These are phyloP conservation scores for Crucibulum laeve DNA, from an alignment of 768 basidiomycete genomes.

Conservation along the genomic window DNA sequence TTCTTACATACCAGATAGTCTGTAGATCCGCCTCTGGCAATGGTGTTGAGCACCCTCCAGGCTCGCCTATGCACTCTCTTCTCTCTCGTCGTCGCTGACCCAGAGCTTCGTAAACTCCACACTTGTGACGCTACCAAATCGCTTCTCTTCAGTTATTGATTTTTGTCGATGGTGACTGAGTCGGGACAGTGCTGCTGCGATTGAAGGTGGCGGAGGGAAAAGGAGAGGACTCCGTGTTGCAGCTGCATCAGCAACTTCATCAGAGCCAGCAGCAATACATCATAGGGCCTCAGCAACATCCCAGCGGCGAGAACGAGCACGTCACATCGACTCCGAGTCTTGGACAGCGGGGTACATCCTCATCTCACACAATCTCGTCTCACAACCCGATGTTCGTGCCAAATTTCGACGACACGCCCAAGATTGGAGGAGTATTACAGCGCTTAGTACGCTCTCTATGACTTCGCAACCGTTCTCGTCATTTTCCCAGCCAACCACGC, in stretches of 20 bases:
- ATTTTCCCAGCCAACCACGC: slow-evolving; percentile 3
- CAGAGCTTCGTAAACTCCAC: too few relatives aligned
- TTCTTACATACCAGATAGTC: too few relatives aligned
- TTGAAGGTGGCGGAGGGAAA: slow-evolving; percentile 29
- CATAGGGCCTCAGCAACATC: slow-evolving; percentile 8
- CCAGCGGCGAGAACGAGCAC: slow-evolving; percentile 37
- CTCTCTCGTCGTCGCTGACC: too few relatives aligned
- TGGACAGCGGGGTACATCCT: slow-evolving; percentile 41
- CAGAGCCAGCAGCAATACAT: slow-evolving; percentile 14
- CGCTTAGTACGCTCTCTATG: too few relatives aligned
- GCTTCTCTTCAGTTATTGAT: too few relatives aligned
- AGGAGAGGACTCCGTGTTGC: slow-evolving; percentile 16
- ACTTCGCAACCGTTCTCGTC: slow-evolving; percentile 8
- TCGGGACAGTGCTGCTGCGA: slow-evolving; percentile 27
- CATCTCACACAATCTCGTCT: slow-evolving; percentile 42
- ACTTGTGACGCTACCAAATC: too few relatives aligned
- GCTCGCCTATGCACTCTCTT: too few relatives aligned
- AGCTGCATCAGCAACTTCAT: slow-evolving; percentile 5
- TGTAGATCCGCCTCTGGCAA: too few relatives aligned
- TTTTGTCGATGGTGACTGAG: too few relatives aligned
- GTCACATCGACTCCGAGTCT: slow-evolving; percentile 46
- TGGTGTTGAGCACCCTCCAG: too few relatives aligned
- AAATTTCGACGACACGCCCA: slow-evolving; percentile 54
- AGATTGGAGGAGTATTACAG: slow-evolving; percentile 67
- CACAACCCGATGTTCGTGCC: slow-evolving; percentile 37